Conservation (phyloP, 2,329 filamentous ascomycete species). For the Lachnellula occidentalis region DNA sequence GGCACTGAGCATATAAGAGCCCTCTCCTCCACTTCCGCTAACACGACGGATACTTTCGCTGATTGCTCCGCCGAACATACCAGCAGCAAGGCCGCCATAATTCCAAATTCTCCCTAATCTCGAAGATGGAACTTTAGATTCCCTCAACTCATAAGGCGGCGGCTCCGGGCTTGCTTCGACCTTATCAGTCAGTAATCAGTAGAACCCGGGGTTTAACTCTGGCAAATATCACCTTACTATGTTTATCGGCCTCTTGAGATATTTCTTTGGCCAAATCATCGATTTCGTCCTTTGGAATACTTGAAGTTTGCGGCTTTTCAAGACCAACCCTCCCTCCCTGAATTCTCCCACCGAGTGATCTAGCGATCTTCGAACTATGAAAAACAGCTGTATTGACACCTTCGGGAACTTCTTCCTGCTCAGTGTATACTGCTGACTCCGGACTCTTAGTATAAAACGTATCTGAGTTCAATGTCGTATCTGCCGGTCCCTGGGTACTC, state of each 20-base stretch:
- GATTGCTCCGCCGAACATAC: constrained; percentile 90
- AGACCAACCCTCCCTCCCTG: constrained; percentile 19
- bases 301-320: constrained; percentile 22
- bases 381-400: constrained; percentile 58
- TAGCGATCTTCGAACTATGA: constrained; percentile 52
- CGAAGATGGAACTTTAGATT: constrained; percentile 86
- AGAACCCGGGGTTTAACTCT: constrained; percentile 15
- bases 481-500: constrained; percentile 22
- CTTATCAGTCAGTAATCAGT: constrained; percentile 41
- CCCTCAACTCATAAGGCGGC: constrained; percentile 63
- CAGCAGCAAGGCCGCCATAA: constrained; percentile 86
- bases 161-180: constrained; percentile 17
- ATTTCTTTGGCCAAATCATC: constrained; percentile 42
- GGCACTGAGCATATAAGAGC: constrained; percentile 81
- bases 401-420: constrained; percentile 43
- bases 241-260: constrained; percentile 34
- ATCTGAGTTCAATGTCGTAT: constrained; percentile 23
- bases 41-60: constrained; percentile 77
- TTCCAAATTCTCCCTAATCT: constrained; percentile 88
- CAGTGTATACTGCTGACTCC: constrained; percentile 1
- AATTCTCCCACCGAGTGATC: constrained; percentile 45
- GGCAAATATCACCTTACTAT: constrained; percentile 23
- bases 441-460: constrained; percentile 30
- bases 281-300: constrained; percentile 33
- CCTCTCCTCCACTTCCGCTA: constrained; percentile 61